Percentiles rank a stretch among this genome's conserved stretches.
Evolutionary conservation across 495 filamentous ascomycete species (phyloP).

Genomic region (Pseudoneurospora amorphoporcata): DNA sequence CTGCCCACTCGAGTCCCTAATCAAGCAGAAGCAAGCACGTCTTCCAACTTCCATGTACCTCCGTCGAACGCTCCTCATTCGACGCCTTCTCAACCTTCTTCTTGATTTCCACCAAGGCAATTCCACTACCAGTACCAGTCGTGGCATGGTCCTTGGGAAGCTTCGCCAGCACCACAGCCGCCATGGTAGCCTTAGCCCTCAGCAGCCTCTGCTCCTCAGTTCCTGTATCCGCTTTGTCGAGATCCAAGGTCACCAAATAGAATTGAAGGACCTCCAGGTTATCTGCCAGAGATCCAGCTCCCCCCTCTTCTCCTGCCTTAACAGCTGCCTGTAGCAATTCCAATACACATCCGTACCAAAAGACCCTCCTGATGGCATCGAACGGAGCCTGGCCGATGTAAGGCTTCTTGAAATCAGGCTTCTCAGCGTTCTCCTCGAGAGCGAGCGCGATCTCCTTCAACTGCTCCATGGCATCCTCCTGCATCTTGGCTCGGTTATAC

Average conservation of each 20-base stretch:
- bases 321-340: slow-evolving; percentile 20
- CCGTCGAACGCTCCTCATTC: slow-evolving; percentile 29
- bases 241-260: slow-evolving; percentile 30
- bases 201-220: slow-evolving; percentile 31
- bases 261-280: slow-evolving; percentile 14
- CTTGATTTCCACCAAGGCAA: slow-evolving; percentile 2
- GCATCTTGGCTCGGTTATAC: slow-evolving; percentile 31
- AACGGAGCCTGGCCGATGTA: slow-evolving; percentile 18
- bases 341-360: slow-evolving; percentile 25
- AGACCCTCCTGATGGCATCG: slow-evolving; percentile 16
- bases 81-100: slow-evolving; percentile 18
- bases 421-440: slow-evolving; percentile 9
- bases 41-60: slow-evolving; percentile 31
- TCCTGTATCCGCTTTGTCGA: slow-evolving; percentile 22
- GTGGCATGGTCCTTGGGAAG: background rate
- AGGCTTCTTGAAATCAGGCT: slow-evolving; percentile 7
- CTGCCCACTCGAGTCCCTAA: background rate
- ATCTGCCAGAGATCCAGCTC: background rate
- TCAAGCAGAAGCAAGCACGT: slow-evolving; percentile 9
- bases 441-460: slow-evolving; percentile 21
- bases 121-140: background rate
- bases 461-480: slow-evolving; percentile 17
- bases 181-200: slow-evolving; percentile 25
- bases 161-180: slow-evolving; percentile 17
- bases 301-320: slow-evolving; percentile 5